A percentile compares a stretch with the other conserved stretches of the same genome.
Conservation (phyloP, 106 monocot species). For the Dendrobium chrysotoxum region DNA sequence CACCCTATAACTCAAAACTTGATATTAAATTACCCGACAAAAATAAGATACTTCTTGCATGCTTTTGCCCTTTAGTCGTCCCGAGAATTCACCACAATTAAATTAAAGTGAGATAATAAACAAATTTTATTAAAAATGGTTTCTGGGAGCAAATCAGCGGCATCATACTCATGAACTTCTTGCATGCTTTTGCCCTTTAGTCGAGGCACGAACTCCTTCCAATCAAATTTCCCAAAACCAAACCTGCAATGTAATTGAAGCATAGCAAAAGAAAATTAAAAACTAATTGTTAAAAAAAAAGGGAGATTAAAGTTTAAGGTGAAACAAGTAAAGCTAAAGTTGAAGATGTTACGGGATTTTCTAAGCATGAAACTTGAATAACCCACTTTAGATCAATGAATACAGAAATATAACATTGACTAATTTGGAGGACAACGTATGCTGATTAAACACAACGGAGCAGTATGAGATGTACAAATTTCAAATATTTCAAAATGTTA, state of each 20-base stretch:
- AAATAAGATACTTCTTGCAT: not conserved
- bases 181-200: constrained; percentile 74
- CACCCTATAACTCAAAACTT: not conserved
- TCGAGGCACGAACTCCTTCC: constrained; percentile 81
- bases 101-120: not conserved
- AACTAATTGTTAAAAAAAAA: not conserved
- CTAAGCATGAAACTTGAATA: not conserved
- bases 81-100: not conserved
- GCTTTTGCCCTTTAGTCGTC: too few species aligned
- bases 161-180: constrained; percentile 84
- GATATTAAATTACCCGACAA: not conserved
- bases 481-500: not conserved
- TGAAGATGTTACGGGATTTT: not conserved
- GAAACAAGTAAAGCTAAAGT: not conserved
- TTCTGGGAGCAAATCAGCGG: not conserved
- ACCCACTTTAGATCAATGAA: not conserved
- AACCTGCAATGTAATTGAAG: constrained; percentile 41
- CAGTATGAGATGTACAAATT: not conserved
- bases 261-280: constrained; percentile 4
- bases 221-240: constrained; percentile 91
- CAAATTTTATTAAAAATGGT: not conserved
- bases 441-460: too few species aligned
- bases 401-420: not conserved
- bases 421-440: not conserved
- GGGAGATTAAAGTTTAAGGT: not conserved